Percentiles rank a stretch among this genome's conserved stretches.
These are phyloP conservation scores for Saccharomycopsis phalli DNA, from an alignment of 1,139 yeast genomes.

Conservation along the genomic window DNA sequence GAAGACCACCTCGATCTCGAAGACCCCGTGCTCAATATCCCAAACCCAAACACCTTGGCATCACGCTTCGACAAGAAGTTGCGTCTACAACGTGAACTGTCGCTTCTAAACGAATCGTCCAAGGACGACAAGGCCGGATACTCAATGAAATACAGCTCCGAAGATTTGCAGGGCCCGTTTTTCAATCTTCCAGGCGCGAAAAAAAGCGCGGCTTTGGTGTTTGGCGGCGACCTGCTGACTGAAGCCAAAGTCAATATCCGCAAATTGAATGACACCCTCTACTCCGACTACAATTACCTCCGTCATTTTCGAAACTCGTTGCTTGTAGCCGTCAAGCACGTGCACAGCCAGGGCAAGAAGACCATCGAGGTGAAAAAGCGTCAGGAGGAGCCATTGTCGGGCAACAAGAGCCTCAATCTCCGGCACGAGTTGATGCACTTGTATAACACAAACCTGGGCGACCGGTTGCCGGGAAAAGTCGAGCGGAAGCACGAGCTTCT, in stretches of 20 bases:
- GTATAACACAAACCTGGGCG: slow-evolving; percentile 2
- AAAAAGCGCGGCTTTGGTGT: neutral
- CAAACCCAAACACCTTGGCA: slow-evolving; percentile 5
- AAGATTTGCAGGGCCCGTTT: neutral
- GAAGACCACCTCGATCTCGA: neutral
- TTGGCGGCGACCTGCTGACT: neutral
- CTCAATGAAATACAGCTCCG: neutral
- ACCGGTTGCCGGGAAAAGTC: neutral
- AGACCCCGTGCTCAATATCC: slow-evolving; percentile 5
- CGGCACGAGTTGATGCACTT: slow-evolving; percentile 17
- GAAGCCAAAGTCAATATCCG: slow-evolving; percentile 12
- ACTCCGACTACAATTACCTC: slow-evolving; percentile 15
- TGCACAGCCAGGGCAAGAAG: slow-evolving; percentile 5
- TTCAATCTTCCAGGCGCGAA: slow-evolving; percentile 5
- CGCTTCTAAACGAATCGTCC: neutral
- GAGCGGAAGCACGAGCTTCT: slow-evolving; percentile 13
- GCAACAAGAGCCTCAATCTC: slow-evolving; percentile 7
- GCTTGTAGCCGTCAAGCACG: slow-evolving; percentile 8
- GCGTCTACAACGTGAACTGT: slow-evolving; percentile 13
- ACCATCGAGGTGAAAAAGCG: neutral
- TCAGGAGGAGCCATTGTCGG: neutral
- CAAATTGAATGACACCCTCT: slow-evolving; percentile 17
- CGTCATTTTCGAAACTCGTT: slow-evolving; percentile 18
- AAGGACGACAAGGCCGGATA: neutral
- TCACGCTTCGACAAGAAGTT: slow-evolving; percentile 15